Evolutionary conservation across 164 flowering plant species (phyloP).

Genomic region (Stephania yunnanensis): DNA sequence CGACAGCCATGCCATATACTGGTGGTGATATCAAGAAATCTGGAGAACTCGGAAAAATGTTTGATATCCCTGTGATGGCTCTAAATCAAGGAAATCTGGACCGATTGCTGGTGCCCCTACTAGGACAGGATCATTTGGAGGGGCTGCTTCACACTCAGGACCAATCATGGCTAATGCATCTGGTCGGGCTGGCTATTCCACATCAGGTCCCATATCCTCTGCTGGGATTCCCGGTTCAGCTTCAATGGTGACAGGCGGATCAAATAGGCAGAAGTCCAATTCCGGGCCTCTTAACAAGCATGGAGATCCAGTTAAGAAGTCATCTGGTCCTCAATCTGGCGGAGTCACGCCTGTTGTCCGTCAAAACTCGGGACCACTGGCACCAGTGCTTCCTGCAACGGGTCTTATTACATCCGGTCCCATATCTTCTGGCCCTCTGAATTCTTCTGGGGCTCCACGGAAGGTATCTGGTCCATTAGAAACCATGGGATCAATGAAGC

Average conservation of each 20-base stretch:
- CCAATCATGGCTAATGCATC: slow-evolving; percentile 57
- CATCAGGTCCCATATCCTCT: slow-evolving; percentile 51
- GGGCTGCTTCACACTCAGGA: slow-evolving; percentile 79
- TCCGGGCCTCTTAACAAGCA: slow-evolving; percentile 90
- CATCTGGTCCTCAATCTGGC: slow-evolving; percentile 92
- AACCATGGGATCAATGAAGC: slow-evolving; percentile 54
- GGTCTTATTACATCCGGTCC: slow-evolving; percentile 96
- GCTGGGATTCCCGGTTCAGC: slow-evolving; percentile 47
- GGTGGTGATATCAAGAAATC: slow-evolving; percentile 98
- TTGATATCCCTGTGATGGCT: slow-evolving; percentile 83
- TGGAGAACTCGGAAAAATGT: slow-evolving; percentile 98
- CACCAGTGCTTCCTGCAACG: slow-evolving; percentile 81
- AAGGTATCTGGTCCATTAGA: slow-evolving; percentile 82
- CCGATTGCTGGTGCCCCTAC: slow-evolving; percentile 69
- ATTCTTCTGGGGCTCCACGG: slow-evolving; percentile 81
- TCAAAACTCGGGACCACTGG: slow-evolving; percentile 81
- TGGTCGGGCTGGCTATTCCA: slow-evolving; percentile 43
- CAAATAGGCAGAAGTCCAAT: slow-evolving; percentile 59
- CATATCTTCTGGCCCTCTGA: slow-evolving; percentile 80
- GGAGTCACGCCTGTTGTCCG: slow-evolving; percentile 58
- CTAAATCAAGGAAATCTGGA: slow-evolving; percentile 90
- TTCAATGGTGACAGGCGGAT: slow-evolving; percentile 39
- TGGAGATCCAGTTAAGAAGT: slow-evolving; percentile 77
- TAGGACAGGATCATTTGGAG: slow-evolving; percentile 89
- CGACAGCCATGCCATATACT: slow-evolving; percentile 88